A percentile compares a stretch with the other conserved stretches of the same genome.
Evolutionary conservation across 352 stramenopile species (phyloP).

Genomic region (Globisporangium carolinianum): DNA sequence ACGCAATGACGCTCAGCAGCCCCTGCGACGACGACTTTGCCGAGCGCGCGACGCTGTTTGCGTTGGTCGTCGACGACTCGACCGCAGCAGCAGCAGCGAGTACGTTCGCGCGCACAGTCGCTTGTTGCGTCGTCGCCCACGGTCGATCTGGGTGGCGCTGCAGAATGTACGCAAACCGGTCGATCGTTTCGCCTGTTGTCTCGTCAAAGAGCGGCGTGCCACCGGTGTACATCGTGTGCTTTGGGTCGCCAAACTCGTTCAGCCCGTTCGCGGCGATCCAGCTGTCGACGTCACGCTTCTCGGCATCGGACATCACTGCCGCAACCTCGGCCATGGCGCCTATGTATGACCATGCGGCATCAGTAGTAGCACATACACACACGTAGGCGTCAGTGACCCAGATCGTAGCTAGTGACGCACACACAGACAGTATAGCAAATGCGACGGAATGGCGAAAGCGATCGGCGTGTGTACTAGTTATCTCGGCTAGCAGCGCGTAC

Average conservation of each 20-base stretch:
- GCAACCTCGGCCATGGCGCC: background rate
- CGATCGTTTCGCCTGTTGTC: conserved; percentile 35
- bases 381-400: background rate
- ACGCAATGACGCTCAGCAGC: conserved; percentile 14
- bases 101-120: background rate
- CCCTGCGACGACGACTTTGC: background rate
- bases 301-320: conserved; percentile 2
- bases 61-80: conserved; percentile 4
- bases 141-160: conserved; percentile 41
- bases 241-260: conserved; percentile 11
- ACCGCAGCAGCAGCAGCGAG: conserved; percentile 4
- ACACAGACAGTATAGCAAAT: background rate
- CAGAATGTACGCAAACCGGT: conserved; percentile 69
- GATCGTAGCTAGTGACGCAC: background rate
- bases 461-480: background rate
- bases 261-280: conserved; percentile 8
- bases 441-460: background rate
- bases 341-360: too few relatives aligned
- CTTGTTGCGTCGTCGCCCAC: conserved; percentile 26
- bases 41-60: background rate
- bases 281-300: conserved; percentile 27
- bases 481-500: background rate
- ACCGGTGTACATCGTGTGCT: conserved; percentile 42
- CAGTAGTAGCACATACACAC: background rate
- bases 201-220: conserved; percentile 81